Percentiles rank a stretch among this genome's conserved stretches.
Evolutionary conservation across 805 yeast genomes (phyloP).

Genomic region (Starmerella bombi): DNA sequence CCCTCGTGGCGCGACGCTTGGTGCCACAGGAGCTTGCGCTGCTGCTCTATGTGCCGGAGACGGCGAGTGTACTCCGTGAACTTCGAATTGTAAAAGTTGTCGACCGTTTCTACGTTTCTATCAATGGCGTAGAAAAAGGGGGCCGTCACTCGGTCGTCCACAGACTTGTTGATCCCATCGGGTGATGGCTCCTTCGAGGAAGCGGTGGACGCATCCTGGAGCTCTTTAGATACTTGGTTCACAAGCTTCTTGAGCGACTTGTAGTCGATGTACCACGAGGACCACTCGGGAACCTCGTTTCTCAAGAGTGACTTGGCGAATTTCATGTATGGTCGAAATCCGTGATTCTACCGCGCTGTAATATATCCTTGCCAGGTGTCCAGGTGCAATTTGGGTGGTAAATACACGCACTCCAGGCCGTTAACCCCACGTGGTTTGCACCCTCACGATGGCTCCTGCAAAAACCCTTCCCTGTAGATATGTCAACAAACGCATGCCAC

Average conservation of each 20-base stretch:
- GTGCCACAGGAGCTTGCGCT: slow-evolving; percentile 13
- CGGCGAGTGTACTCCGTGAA: slow-evolving; percentile 63
- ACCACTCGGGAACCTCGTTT: slow-evolving; percentile 94
- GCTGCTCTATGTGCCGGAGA: slow-evolving; percentile 32
- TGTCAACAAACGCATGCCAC: no score
- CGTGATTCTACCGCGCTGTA: no score
- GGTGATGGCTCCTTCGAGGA: no score
- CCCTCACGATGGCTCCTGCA: no score
- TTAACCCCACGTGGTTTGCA: no score
- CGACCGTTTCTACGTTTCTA: slow-evolving; percentile 68
- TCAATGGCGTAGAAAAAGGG: slow-evolving; percentile 65
- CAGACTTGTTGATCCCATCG: background rate
- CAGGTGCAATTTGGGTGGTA: no score
- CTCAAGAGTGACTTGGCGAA: slow-evolving; percentile 36
- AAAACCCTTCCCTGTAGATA: no score
- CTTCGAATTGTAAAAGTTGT: slow-evolving; percentile 61
- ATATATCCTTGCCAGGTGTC: no score
- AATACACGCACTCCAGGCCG: no score
- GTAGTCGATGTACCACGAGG: slow-evolving; percentile 66
- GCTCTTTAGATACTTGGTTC: slow-evolving; percentile 43
- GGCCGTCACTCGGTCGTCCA: slow-evolving; percentile 16
- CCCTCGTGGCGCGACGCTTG: slow-evolving; percentile 16
- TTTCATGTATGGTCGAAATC: no score
- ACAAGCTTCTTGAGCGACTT: slow-evolving; percentile 71
- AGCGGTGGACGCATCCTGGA: background rate